Evolutionary conservation across 2,329 filamentous ascomycete species (phyloP).

Genomic region (Diplodia sapinea): DNA sequence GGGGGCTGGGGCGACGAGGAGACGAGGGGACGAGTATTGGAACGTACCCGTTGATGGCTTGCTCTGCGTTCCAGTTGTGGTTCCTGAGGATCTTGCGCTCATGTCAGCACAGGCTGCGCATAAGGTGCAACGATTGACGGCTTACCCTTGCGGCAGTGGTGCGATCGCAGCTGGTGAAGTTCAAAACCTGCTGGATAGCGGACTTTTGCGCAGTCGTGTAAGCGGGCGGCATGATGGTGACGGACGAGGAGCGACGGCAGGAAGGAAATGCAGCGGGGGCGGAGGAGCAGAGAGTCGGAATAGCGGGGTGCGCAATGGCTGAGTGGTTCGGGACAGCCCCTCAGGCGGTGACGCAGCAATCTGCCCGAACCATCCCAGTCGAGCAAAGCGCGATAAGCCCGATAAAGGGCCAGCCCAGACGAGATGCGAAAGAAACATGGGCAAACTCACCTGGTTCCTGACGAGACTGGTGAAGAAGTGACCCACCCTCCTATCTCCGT

Average conservation of each 20-base stretch:
- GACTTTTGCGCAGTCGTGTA: conserved; percentile 55
- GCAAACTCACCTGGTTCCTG: neutral
- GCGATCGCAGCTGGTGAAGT: conserved; percentile 53
- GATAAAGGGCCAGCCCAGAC: neutral
- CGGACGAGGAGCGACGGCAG: conserved; percentile 9
- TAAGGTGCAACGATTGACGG: conserved; percentile 24
- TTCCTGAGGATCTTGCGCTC: conserved; percentile 50
- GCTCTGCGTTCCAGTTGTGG: conserved; percentile 53
- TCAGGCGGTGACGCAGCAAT: conserved; percentile 29
- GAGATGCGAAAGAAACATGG: neutral
- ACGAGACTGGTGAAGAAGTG: neutral
- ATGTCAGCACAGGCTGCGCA: conserved; percentile 23
- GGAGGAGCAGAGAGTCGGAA: conserved; percentile 21
- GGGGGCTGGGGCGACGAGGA: conserved; percentile 3
- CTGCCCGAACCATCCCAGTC: conserved; percentile 2
- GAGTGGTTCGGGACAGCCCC: conserved; percentile 26
- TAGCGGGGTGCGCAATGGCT: conserved; percentile 17
- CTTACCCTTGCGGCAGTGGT: conserved; percentile 49
- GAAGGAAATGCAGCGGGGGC: neutral
- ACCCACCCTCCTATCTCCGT: neutral
- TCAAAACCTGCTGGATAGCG: conserved; percentile 53
- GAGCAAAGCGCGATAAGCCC: conserved; percentile 9
- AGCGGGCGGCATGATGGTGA: conserved; percentile 52
- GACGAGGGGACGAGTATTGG: conserved; percentile 10
- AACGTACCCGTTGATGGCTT: conserved; percentile 56